Conservation (phyloP, 2,329 filamentous ascomycete species). For the Colletotrichum euphorbiae region DNA sequence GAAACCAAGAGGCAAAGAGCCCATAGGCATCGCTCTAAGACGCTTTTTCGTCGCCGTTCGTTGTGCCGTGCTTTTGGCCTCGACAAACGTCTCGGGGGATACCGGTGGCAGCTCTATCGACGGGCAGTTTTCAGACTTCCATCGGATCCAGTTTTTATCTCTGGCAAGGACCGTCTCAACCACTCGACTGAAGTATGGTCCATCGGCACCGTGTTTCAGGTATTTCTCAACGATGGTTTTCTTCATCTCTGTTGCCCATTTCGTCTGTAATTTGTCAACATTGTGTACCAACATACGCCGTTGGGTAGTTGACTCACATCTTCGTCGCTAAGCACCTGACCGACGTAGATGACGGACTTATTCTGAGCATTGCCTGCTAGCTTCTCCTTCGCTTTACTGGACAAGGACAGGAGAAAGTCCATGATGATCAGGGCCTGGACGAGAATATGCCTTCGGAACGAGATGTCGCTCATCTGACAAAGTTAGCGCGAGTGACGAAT, state of each 20-base stretch:
- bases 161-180: slow-evolving; percentile 94
- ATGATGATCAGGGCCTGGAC: slow-evolving; percentile 95
- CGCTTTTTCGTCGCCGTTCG: slow-evolving; percentile 78
- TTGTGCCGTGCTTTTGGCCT: slow-evolving; percentile 74
- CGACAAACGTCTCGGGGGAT: slow-evolving; percentile 73
- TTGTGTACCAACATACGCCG: neutral
- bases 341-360: slow-evolving; percentile 86
- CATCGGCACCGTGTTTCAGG: slow-evolving; percentile 82
- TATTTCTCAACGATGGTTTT: slow-evolving; percentile 82
- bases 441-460: slow-evolving; percentile 92
- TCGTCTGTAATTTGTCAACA: slow-evolving; percentile 63
- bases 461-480: slow-evolving; percentile 85
- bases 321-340: slow-evolving; percentile 81
- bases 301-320: slow-evolving; percentile 70
- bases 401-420: slow-evolving; percentile 94
- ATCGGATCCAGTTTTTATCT: slow-evolving; percentile 99
- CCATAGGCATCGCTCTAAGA: slow-evolving; percentile 75
- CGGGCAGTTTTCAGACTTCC: slow-evolving; percentile 96
- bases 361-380: slow-evolving; percentile 76
- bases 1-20: slow-evolving; percentile 82
- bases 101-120: slow-evolving; percentile 83
- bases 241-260: slow-evolving; percentile 87
- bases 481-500: slow-evolving; percentile 42
- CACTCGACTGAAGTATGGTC: slow-evolving; percentile 95
- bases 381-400: slow-evolving; percentile 83